Evolutionary conservation across 352 stramenopile species (phyloP).

Genomic region (Pythium aphanidermatum): DNA sequence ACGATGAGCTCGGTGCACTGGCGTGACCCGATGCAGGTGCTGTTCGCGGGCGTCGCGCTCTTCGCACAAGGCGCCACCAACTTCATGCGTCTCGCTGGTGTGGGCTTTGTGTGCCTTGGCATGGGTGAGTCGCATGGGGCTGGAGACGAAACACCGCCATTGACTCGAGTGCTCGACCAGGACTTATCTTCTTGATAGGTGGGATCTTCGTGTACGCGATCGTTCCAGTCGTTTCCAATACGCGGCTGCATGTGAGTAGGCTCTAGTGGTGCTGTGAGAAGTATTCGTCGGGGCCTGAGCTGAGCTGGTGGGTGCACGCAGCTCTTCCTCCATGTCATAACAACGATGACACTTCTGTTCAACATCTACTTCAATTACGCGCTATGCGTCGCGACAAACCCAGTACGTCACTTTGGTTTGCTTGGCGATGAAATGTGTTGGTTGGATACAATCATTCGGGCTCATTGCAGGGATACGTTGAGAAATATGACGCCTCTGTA

Average conservation of each 20-base stretch:
- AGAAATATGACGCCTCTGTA: too few relatives aligned
- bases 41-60: constrained; percentile 15
- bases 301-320: background rate
- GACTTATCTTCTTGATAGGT: constrained; percentile 20
- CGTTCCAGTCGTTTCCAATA: constrained; percentile 15
- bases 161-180: too few relatives aligned
- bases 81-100: constrained; percentile 19
- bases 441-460: background rate
- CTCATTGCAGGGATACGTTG: constrained; percentile 7
- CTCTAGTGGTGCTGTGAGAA: background rate
- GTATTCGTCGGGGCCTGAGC: background rate
- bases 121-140: constrained; percentile 4
- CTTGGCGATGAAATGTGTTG: constrained; percentile 1
- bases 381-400: constrained; percentile 29
- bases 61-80: constrained; percentile 12
- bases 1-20: constrained; percentile 10
- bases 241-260: background rate
- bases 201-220: constrained; percentile 24
- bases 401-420: constrained; percentile 17
- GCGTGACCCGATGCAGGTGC: constrained; percentile 21
- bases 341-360: constrained; percentile 11
- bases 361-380: constrained; percentile 41
- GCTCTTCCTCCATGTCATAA: constrained; percentile 4
- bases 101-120: constrained; percentile 17
- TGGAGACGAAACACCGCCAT: background rate